phyloP scores from a whole-genome alignment of 768 basidiomycete genomes.

The Neoboletus magnificus region DNA sequence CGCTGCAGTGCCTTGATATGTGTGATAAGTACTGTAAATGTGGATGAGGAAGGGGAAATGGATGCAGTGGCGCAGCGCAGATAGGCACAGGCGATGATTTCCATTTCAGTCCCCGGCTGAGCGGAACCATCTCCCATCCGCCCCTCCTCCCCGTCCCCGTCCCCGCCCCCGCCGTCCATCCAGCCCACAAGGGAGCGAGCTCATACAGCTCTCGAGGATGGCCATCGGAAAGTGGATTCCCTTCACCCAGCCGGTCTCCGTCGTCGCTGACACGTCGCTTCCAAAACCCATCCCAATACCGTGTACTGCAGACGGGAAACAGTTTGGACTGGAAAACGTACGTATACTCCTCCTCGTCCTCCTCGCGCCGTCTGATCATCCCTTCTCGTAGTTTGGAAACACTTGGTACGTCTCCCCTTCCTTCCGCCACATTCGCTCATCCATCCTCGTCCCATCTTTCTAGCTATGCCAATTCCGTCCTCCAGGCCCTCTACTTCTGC shows the following conservation, averaged over 20 bases:
- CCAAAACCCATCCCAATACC: conserved; percentile 37
- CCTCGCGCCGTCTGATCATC: conserved; percentile 7
- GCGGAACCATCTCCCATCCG: conserved; percentile 11
- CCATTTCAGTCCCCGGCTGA: neutral
- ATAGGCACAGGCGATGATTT: neutral
- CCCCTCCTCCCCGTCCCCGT: neutral
- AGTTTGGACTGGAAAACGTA: conserved; percentile 97
- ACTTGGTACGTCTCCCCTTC: conserved; percentile 64
- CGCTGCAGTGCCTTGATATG: neutral
- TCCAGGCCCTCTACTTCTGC: conserved; percentile 96
- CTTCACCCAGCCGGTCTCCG: conserved; percentile 31
- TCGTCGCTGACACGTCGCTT: conserved; percentile 23
- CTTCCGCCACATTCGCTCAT: conserved; percentile 17
- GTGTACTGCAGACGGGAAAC: conserved; percentile 69
- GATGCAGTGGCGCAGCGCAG: neutral
- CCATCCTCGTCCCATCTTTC: conserved; percentile 4
- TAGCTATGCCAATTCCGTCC: conserved; percentile 98
- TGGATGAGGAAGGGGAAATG: no score
- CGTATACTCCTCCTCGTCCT: conserved; percentile 33
- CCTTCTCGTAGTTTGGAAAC: conserved; percentile 78
- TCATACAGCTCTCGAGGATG: conserved; percentile 16
- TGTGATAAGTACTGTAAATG: no score
- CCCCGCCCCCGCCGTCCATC: neutral
- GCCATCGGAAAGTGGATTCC: conserved; percentile 39
- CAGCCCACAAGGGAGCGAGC: neutral